phyloP scores from a whole-genome alignment of 331 rosid genomes.

The Erythrophleum ivorense region DNA sequence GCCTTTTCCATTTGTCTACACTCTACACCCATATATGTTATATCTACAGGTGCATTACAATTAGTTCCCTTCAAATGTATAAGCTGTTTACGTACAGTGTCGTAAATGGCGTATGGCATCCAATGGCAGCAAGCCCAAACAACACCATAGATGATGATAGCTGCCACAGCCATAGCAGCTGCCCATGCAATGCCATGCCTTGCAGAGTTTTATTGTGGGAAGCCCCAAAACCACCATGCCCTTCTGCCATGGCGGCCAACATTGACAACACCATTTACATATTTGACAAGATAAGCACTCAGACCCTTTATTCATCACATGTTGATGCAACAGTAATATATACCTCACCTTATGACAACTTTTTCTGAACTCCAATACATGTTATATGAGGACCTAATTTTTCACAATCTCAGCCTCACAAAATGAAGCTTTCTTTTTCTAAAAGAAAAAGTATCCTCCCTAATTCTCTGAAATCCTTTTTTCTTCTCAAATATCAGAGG shows the following conservation, averaged over 20 bases:
- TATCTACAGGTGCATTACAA: background rate
- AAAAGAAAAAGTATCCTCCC: background rate
- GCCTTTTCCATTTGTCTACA: background rate
- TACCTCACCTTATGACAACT: background rate
- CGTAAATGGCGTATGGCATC: background rate
- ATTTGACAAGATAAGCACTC: background rate
- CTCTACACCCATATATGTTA: too few species aligned
- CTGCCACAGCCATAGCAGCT: background rate
- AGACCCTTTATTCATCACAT: background rate
- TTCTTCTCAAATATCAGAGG: background rate
- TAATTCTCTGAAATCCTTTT: constrained; percentile 4
- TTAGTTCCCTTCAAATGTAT: background rate
- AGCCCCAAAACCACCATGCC: background rate
- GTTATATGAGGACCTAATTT: background rate
- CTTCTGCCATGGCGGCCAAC: background rate
- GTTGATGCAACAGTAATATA: background rate
- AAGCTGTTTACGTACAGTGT: background rate
- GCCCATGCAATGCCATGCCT: background rate
- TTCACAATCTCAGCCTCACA: background rate
- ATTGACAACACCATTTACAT: background rate
- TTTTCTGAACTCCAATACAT: background rate
- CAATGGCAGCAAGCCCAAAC: background rate
- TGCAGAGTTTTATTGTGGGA: background rate
- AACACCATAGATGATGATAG: background rate
- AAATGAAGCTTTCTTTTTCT: constrained; percentile 5